Base-by-base conservation (phyloP, 2,329 filamentous ascomycete species). In the Penicillium verrucosum region DNA sequence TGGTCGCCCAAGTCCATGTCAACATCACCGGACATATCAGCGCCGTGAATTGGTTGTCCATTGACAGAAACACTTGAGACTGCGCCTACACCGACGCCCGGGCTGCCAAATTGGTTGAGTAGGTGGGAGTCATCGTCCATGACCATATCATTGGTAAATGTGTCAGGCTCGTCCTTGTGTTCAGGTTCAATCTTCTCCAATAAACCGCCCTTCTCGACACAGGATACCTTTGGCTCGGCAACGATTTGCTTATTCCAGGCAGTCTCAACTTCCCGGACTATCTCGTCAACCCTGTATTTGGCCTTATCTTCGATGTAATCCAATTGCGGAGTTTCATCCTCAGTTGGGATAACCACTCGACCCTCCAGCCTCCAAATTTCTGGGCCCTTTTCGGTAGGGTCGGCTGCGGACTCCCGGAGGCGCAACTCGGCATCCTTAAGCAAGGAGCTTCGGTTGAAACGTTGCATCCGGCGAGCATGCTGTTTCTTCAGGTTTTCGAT, bases 401-500 rank as follows among this genome's bases (percentile, higher is more conserved):
- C 74, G 60, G 88, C 82, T 1, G 84, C 80, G 1, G 89, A 82
- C 53, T 81, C 81, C 34, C 90, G 85, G 54, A 97, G 78, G 57
- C 89, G 85, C 65, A 87, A 84, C 74, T 97, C 93, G 1, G 90
- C 89, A 55, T 84, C 80, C 65, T 85, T 87, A 48, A 96, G 80
- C 0, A 86, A 75, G 8, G 88, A 88, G 52, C 85, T 86, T 54
- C 85, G 83, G 71, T 87, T 88, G 65, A 96, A 83, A 62, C 87
- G 88, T 25, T 86, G 85, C 77, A 97, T 83, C 56, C 87, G 83
- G 67, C 85, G 85, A 3, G 85, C 86, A 72, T 99, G 93, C 29
- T 88, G 85, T 34, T 83, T 84, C 73, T 91, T 90, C 83, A 97
- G 87, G 64, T 85, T 86, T 65, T 92, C 89, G 54, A 97, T 91